Evolutionary conservation across 805 yeast species (phyloP), one percentile per base, ranked within the genome.

Genomic region (Vanderwaltozyma tropicalis): DNA sequence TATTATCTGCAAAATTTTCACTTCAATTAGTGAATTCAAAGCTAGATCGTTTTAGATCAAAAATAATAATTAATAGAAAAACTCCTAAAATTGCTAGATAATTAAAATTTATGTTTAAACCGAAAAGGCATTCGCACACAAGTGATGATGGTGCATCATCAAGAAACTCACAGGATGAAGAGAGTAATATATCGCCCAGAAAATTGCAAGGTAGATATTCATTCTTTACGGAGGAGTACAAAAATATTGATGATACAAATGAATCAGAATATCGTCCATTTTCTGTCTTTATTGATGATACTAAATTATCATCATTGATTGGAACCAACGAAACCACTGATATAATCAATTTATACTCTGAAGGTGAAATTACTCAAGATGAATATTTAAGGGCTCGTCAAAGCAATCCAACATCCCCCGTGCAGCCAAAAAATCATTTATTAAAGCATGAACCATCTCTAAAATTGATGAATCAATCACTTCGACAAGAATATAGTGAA

Each of bases 261-360:
- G 25, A 8, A 3, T 32, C 20, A 9, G 4, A 12, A 5, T 20
- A 21, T 20, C 17, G 34, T 18, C 34, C 33, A 9, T 35, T 24
- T n/a, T 35, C 38, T 16, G 30, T 31, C 17, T 3, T 22, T 12
- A 20, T 17, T 3, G 18, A 16, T 14, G 33, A 29, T 14, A 20
- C 34, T 4, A 25, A 27, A 24, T 30, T 25, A 16, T 26, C 41
- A 12, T 14, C 21, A 4, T 21, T 30, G 8, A 14, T 18, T 7
- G 25, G 18, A 25, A 19, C 25, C 19, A 30, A 38, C 12, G 22
- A 28, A 15, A 30, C 37, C n/a, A 18, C 22, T 15, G 41, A 39
- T 8, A 34, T 34, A 25, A 27, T 37, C 4, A 21, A 31, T 21
- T 21, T 28, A 7, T 37, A 37, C 27, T 36, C 34, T 9, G 34